These are phyloP conservation scores for Fusarium chuoi DNA, from an alignment of 2,329 filamentous ascomycete species.

Conservation along the genomic window DNA sequence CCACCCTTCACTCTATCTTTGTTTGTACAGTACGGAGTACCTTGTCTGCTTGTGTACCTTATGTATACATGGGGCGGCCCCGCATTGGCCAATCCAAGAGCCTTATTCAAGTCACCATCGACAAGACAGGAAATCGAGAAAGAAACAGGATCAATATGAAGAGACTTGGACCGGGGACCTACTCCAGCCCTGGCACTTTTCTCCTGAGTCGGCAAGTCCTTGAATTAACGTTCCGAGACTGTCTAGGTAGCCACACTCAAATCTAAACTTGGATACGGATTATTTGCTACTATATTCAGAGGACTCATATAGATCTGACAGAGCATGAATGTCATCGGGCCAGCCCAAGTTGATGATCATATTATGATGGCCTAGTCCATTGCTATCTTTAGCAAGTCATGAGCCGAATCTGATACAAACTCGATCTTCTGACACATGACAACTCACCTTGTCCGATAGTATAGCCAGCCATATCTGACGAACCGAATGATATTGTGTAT, in stretches of 20 bases:
- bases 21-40: conserved; percentile 1
- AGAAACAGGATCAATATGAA: not conserved
- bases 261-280: not conserved
- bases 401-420: not conserved
- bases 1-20: conserved; percentile 1
- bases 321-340: not conserved
- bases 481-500: not conserved
- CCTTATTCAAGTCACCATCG: not conserved
- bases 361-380: not conserved
- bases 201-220: not conserved
- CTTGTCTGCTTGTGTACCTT: too few relatives aligned
- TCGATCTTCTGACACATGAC: not conserved
- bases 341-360: not conserved
- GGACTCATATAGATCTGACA: not conserved
- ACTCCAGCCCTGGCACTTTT: not conserved
- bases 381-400: not conserved
- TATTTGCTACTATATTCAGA: not conserved
- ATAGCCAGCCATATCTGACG: not conserved
- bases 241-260: not conserved
- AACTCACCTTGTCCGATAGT: not conserved
- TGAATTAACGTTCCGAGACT: not conserved
- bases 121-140: conserved; percentile 17
- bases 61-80: conserved; percentile 1
- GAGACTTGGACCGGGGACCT: conserved; percentile 3
- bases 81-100: conserved; percentile 15